Evolutionary conservation across 148 eudicot genomes (phyloP).

Genomic region (Pharnaceum exiguum): DNA sequence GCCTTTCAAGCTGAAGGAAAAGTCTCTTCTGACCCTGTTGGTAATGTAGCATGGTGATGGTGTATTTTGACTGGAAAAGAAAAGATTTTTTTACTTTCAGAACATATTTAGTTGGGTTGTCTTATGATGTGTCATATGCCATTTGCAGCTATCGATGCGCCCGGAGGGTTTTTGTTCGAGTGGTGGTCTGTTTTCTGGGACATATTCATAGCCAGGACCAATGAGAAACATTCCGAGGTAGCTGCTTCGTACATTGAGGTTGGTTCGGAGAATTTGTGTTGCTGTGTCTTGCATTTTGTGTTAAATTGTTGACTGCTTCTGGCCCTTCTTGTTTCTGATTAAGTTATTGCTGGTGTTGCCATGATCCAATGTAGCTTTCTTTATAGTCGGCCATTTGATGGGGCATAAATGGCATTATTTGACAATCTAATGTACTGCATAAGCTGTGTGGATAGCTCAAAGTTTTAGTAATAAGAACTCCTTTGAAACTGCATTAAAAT

Average conservation of each 20-base stretch:
- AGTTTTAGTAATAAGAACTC: too few species aligned
- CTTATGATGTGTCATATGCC: constrained; percentile 1
- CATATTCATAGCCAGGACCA: constrained; percentile 77
- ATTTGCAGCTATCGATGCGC: constrained; percentile 75
- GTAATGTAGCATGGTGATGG: constrained; percentile 26
- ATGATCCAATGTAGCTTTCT: too few species aligned
- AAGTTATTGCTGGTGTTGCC: too few species aligned
- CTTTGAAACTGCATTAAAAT: too few species aligned
- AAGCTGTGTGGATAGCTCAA: too few species aligned
- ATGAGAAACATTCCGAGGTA: constrained; percentile 81
- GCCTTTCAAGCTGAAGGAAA: constrained; percentile 81
- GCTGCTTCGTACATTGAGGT: constrained; percentile 92
- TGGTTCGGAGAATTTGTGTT: constrained; percentile 18
- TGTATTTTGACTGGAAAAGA: not conserved
- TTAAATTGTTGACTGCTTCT: too few species aligned
- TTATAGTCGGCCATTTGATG: too few species aligned
- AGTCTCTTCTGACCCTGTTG: constrained; percentile 86
- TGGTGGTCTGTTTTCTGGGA: constrained; percentile 97
- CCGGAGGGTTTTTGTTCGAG: constrained; percentile 81
- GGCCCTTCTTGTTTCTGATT: too few species aligned
- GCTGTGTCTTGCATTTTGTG: not conserved
- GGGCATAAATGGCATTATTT: too few species aligned
- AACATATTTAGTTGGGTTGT: not conserved
- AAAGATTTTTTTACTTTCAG: not conserved
- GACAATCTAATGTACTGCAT: too few species aligned